These are phyloP conservation scores for Leishmania lainsoni DNA, from an alignment of 208 protist genomes.

Conservation along the genomic window DNA sequence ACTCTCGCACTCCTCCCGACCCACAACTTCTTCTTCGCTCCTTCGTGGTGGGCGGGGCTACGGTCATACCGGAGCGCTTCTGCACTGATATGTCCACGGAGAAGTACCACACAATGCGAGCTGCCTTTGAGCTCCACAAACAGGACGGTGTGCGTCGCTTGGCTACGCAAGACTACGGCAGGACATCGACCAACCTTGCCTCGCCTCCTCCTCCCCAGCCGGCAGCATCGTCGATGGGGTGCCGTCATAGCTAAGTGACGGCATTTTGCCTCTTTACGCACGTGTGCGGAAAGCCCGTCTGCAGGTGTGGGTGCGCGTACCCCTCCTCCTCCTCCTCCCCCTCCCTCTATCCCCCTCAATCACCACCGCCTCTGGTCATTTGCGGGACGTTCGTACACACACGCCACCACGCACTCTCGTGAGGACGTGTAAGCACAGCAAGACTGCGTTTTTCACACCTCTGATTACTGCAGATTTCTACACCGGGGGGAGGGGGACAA, in stretches of 20 bases:
- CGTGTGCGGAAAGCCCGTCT: not conserved
- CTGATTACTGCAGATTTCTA: not conserved
- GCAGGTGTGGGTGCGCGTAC: not conserved
- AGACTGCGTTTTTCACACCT: not conserved
- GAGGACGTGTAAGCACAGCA: not conserved
- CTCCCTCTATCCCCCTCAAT: not conserved
- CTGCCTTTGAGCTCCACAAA: conserved; percentile 74
- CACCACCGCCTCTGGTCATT: not conserved
- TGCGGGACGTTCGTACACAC: too few relatives aligned
- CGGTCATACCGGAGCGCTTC: conserved; percentile 16
- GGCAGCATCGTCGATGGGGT: not conserved
- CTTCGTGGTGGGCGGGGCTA: conserved; percentile 11
- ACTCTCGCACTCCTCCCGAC: conserved; percentile 18
- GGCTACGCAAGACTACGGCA: conserved; percentile 13
- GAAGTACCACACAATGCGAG: conserved; percentile 49
- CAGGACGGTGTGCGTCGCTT: conserved; percentile 52
- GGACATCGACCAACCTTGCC: not conserved
- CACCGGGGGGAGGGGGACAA: not conserved
- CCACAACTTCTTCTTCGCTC: conserved; percentile 28
- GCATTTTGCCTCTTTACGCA: not conserved
- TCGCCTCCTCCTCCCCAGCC: not conserved
- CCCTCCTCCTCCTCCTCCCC: not conserved
- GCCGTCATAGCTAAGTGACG: not conserved
- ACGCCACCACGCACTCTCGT: too few relatives aligned
- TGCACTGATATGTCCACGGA: conserved; percentile 10